Evolutionary conservation across 2,329 filamentous ascomycete genomes (phyloP).

Genomic region (Zopfia rhizophila): DNA sequence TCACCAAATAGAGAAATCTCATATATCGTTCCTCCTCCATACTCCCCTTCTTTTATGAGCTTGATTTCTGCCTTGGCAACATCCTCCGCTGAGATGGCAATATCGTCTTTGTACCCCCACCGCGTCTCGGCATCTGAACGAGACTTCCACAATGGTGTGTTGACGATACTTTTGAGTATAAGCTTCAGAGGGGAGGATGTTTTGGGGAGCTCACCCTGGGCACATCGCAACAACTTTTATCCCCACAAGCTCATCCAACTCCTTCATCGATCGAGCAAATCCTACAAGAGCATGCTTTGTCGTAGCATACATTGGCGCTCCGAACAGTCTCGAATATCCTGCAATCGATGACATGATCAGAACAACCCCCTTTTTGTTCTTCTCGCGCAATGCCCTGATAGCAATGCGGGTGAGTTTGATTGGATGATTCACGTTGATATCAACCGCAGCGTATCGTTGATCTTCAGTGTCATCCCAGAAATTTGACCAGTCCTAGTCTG

Average conservation of each 20-base stretch:
- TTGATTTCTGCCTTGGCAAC: no score
- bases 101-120: no score
- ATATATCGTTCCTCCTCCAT: no score
- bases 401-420: slow-evolving; percentile 52
- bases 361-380: slow-evolving; percentile 19
- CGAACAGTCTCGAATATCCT: slow-evolving; percentile 41
- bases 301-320: slow-evolving; percentile 47
- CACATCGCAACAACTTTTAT: slow-evolving; percentile 66
- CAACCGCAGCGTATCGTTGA: slow-evolving; percentile 44
- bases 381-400: slow-evolving; percentile 40
- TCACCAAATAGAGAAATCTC: no score
- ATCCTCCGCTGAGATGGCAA: no score
- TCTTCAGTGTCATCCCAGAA: slow-evolving; percentile 38
- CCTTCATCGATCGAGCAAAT: slow-evolving; percentile 57
- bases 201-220: no score
- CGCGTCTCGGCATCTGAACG: no score
- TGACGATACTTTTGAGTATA: no score
- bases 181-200: no score
- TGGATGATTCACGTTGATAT: slow-evolving; percentile 54
- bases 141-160: no score
- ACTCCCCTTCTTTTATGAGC: no score
- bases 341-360: slow-evolving; percentile 48
- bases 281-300: slow-evolving; percentile 49
- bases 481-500: slow-evolving; percentile 39
- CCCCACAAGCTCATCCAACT: slow-evolving; percentile 56